Evolutionary conservation across 192 early-diverging fungal species (phyloP).

Genomic region (Podila epicladia): DNA sequence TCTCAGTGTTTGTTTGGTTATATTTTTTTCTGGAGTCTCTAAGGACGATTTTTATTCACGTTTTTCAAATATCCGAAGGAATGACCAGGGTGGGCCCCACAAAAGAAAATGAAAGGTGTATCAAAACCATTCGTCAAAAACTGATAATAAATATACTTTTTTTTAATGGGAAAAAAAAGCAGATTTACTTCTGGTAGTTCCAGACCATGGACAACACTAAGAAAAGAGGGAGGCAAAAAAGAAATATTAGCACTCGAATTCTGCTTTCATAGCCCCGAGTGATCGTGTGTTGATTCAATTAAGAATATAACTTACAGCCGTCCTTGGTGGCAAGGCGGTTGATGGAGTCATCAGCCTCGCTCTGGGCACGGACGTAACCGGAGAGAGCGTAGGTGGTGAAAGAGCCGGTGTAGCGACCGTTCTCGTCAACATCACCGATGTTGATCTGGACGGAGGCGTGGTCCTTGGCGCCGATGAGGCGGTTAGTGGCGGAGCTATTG

Average conservation of each 20-base stretch:
- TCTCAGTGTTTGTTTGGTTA: neutral
- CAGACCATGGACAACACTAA: slow-evolving; percentile 79
- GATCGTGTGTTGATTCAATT: neutral
- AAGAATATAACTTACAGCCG: slow-evolving; percentile 63
- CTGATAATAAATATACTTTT: neutral
- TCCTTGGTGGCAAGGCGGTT: slow-evolving; percentile 90
- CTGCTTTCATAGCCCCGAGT: neutral
- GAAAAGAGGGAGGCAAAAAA: neutral
- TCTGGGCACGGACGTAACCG: slow-evolving; percentile 90
- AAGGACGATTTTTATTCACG: slow-evolving; percentile 54
- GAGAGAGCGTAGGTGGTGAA: slow-evolving; percentile 91
- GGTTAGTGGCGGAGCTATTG: slow-evolving; percentile 94
- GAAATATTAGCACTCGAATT: neutral
- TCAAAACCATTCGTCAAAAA: slow-evolving; percentile 9
- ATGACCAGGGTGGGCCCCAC: slow-evolving; percentile 16
- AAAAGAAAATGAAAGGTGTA: slow-evolving; percentile 3
- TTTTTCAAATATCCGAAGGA: slow-evolving; percentile 14
- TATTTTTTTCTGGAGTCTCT: slow-evolving; percentile 32
- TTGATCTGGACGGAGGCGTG: slow-evolving; percentile 99
- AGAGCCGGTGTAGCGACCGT: slow-evolving; percentile 76
- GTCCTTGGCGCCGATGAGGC: slow-evolving; percentile 98
- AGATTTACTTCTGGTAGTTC: slow-evolving; percentile 75
- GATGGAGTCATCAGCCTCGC: slow-evolving; percentile 95
- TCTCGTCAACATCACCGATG: slow-evolving; percentile 91
- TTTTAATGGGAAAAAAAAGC: slow-evolving; percentile 1